Percentiles rank a stretch among this genome's conserved stretches.
Evolutionary conservation across 2,329 filamentous ascomycete species (phyloP).

Genomic region (Hortaea sp.): DNA sequence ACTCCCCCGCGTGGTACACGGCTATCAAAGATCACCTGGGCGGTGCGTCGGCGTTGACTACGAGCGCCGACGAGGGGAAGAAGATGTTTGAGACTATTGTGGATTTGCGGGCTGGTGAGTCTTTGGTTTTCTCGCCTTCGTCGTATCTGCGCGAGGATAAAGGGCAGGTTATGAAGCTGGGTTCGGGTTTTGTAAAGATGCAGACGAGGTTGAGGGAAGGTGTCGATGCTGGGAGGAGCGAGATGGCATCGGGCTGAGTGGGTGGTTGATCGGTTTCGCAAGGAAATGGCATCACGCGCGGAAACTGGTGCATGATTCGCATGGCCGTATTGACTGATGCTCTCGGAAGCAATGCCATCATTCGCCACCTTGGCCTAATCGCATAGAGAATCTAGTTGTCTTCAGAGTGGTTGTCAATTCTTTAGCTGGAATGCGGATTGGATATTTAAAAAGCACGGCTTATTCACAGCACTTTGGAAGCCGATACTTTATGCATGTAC

Average conservation of each 20-base stretch:
- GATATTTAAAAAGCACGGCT: too few relatives aligned
- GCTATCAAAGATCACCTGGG: slow-evolving; percentile 40
- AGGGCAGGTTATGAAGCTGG: slow-evolving; percentile 14
- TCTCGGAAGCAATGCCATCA: too few relatives aligned
- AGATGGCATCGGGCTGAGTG: neutral
- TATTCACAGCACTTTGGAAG: too few relatives aligned
- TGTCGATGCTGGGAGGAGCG: slow-evolving; percentile 13
- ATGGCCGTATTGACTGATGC: too few relatives aligned
- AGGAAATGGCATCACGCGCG: too few relatives aligned
- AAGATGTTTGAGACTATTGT: slow-evolving; percentile 22
- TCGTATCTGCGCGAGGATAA: slow-evolving; percentile 13
- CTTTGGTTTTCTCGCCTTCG: slow-evolving; percentile 23
- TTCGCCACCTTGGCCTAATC: too few relatives aligned
- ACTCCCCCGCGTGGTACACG: slow-evolving; percentile 52
- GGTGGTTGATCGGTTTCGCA: too few relatives aligned
- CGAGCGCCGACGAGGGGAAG: slow-evolving; percentile 2
- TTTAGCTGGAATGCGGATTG: too few relatives aligned
- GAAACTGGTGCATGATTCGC: too few relatives aligned
- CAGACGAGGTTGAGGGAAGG: slow-evolving; percentile 20
- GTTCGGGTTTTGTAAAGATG: slow-evolving; percentile 13
- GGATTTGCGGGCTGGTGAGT: slow-evolving; percentile 21
- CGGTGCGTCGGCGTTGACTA: slow-evolving; percentile 24
- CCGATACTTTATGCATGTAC: too few relatives aligned
- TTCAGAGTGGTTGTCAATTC: too few relatives aligned
- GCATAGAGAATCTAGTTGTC: too few relatives aligned